phyloP scores from a whole-genome alignment of 306 rosid species.

The Acmispon strigosus region DNA sequence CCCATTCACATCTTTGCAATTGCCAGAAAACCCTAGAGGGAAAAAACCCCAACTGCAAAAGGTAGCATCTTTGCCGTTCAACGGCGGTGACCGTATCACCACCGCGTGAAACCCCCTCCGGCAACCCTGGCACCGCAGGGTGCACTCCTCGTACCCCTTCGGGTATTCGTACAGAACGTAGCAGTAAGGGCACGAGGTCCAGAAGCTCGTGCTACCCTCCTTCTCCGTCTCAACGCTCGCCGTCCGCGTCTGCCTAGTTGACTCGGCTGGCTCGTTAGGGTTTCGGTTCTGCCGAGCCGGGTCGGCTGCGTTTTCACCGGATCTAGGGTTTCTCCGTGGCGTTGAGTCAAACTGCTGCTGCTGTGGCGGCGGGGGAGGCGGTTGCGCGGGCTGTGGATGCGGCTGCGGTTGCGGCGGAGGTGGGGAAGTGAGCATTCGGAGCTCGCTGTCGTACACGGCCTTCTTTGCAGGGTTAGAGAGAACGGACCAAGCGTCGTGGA shows the following conservation, averaged over 20 bases:
- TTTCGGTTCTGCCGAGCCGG: conserved; percentile 25
- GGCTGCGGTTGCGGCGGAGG: conserved; percentile 10
- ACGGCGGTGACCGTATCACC: conserved; percentile 64
- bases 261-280: conserved; percentile 34
- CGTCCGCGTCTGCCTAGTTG: conserved; percentile 21
- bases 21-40: conserved; percentile 56
- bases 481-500: conserved; percentile 82
- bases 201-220: conserved; percentile 40
- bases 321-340: conserved; percentile 32
- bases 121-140: conserved; percentile 78
- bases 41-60: conserved; percentile 82
- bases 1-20: conserved; percentile 32
- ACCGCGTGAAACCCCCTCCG: conserved; percentile 69
- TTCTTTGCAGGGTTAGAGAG: conserved; percentile 63
- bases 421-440: conserved; percentile 33
- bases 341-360: conserved; percentile 17
- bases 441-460: conserved; percentile 61
- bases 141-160: conserved; percentile 67
- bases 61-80: conserved; percentile 36
- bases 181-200: conserved; percentile 98
- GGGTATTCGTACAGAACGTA: conserved; percentile 75
- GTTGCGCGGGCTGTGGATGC: neutral
- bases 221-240: conserved; percentile 7
- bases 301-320: conserved; percentile 19
- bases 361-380: neutral